These are phyloP conservation scores for Mycena filopes DNA, from an alignment of 768 basidiomycete species.

Conservation along the genomic window DNA sequence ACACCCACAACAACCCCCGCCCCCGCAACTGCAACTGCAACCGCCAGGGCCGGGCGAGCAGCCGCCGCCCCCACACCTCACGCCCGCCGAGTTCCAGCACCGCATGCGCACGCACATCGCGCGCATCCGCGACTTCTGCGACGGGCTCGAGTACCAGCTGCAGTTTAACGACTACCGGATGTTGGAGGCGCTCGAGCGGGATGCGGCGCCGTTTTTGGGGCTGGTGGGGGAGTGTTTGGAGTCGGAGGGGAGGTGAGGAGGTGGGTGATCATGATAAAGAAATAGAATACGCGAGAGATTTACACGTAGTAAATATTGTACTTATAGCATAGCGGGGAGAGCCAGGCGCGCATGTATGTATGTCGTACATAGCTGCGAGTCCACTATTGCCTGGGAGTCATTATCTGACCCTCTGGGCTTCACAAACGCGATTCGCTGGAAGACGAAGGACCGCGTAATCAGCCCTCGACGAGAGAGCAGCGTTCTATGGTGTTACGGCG, in stretches of 20 bases:
- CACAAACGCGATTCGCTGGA: too few species aligned
- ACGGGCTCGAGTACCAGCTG: constrained; percentile 58
- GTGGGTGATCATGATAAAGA: too few species aligned
- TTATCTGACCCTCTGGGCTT: too few species aligned
- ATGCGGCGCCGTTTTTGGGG: constrained; percentile 52
- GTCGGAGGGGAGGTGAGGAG: constrained; percentile 50
- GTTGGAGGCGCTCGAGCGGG: constrained; percentile 53
- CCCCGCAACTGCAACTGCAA: background rate
- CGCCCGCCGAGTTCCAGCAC: constrained; percentile 36
- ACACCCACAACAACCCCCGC: background rate
- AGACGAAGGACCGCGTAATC: too few species aligned
- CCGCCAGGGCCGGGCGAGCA: background rate
- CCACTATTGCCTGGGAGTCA: too few species aligned
- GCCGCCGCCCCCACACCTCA: background rate
- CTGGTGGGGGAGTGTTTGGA: constrained; percentile 52
- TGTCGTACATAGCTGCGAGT: too few species aligned
- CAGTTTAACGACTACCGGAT: constrained; percentile 57
- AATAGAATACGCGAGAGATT: too few species aligned
- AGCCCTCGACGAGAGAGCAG: too few species aligned
- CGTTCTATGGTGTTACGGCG: too few species aligned
- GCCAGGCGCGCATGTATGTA: too few species aligned
- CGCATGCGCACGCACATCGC: constrained; percentile 55
- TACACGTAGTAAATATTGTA: too few species aligned
- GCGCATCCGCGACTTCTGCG: constrained; percentile 56
- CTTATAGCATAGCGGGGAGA: too few species aligned